Evolutionary conservation across 176 grass and related monocot genomes (phyloP), one percentile per base, ranked within the genome.

Genomic region (Ensete ventricosum): DNA sequence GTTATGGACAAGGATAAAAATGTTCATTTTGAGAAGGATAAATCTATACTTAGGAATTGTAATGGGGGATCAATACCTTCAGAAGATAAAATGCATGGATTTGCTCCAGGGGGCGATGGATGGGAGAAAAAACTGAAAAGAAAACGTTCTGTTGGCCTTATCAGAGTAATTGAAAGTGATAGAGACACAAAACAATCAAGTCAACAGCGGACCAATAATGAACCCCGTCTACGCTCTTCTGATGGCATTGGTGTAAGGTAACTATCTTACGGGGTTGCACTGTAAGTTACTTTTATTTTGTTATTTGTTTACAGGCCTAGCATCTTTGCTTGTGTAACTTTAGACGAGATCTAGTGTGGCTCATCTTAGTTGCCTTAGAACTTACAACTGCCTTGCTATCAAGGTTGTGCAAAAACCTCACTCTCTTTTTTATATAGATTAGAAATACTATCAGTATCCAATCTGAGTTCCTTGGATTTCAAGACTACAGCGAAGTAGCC

Each of bases 81-180:
- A 69, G 89, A 96, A 63, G 92, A 89, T 7, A 96, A 96, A 80
- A 73, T 85, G 50, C 82, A 73, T 57, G 78, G 49, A 58, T 77
- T 92, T 67, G 76, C 92, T 76, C 77, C 92, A 50, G 88, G 83
- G 9, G 54, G 88, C 74, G 92, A 96, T 63, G 92, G 76, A 9
- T 91, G 86, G 88, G 92, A 89, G 58, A 96, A 89, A 77, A 96
- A 89, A 66, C 53, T 91, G 78, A 92, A 82, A 77, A 75, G 89
- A 26, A 92, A 81, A 53, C 84, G 87, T 64, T 96, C 89, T 73
- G 78, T 92, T 69, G 89, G 92, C 48, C 80, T 86, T 54, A 91
- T 75, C 81, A 86, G 92, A 85, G 53, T 60, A 55, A 91, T 9
- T 20, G 89, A 96, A 62, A 67, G 74, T 34, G 89, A 91, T 54